Percentiles rank a stretch among this genome's conserved stretches.
Conservation (phyloP, 257 asterid species). For the Nicotiana tomentosiformis region DNA sequence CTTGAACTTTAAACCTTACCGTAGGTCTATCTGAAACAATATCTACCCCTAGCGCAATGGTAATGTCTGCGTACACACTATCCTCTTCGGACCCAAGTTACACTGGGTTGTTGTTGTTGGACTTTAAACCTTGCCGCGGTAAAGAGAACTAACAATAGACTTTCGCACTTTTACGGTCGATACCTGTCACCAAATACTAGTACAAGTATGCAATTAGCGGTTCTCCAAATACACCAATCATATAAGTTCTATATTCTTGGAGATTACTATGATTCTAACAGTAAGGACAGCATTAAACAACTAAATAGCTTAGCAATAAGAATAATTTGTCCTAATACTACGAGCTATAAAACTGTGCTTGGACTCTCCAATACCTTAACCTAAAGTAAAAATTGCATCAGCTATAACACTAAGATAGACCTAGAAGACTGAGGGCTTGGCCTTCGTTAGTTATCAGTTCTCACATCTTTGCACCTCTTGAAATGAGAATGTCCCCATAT, state of each 20-base stretch:
- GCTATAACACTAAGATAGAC: conserved; percentile 5
- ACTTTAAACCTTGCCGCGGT: not conserved
- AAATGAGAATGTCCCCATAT: conserved; percentile 71
- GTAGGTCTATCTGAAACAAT: no score
- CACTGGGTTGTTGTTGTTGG: no score
- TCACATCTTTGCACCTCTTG: conserved; percentile 84
- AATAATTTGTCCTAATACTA: not conserved
- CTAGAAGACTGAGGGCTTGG: not conserved
- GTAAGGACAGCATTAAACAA: not conserved
- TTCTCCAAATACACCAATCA: not conserved
- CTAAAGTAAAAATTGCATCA: not conserved
- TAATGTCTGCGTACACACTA: no score
- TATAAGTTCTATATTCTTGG: not conserved
- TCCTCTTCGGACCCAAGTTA: no score
- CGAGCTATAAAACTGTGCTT: not conserved
- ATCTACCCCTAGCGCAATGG: no score
- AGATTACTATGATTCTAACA: not conserved
- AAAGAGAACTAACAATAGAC: not conserved
- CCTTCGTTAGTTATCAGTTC: not conserved
- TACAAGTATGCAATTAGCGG: not conserved
- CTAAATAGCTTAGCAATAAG: not conserved
- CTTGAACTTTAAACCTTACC: not conserved
- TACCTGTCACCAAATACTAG: not conserved
- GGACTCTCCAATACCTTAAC: not conserved
- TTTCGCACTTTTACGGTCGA: not conserved